These are phyloP conservation scores for Sporothrix schenckii DNA, from an alignment of 2,329 filamentous ascomycete genomes.

Conservation along the genomic window DNA sequence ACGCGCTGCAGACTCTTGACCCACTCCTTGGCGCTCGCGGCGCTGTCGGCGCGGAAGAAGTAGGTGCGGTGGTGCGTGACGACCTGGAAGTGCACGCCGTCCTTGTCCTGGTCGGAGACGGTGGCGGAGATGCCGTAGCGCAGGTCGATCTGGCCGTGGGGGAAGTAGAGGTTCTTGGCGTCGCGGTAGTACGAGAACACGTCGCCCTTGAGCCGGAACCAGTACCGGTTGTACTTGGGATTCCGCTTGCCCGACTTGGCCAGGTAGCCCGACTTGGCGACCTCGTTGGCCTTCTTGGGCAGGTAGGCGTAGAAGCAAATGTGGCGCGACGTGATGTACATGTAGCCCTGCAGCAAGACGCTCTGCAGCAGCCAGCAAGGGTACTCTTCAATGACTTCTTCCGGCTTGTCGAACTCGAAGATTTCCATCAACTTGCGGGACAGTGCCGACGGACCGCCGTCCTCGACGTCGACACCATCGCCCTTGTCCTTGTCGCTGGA, in stretches of 20 bases:
- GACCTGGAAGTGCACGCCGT: conserved; percentile 75
- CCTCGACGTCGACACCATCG: conserved; percentile 39
- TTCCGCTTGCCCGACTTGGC: conserved; percentile 87
- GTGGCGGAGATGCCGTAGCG: conserved; percentile 88
- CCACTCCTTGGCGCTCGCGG: conserved; percentile 90
- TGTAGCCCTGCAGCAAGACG: conserved; percentile 87
- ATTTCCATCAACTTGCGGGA: conserved; percentile 77
- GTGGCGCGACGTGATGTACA: conserved; percentile 92
- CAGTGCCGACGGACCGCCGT: conserved; percentile 59
- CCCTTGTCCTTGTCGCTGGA: conserved; percentile 45
- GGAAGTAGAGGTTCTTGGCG: conserved; percentile 85
- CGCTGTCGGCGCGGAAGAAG: conserved; percentile 85
- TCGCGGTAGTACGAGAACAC: conserved; percentile 88
- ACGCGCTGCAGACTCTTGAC: conserved; percentile 91
- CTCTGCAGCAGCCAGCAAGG: conserved; percentile 92
- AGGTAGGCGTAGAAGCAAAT: conserved; percentile 97
- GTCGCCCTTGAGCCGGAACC: conserved; percentile 91
- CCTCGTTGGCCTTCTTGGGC: conserved; percentile 82
- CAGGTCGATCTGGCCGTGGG: conserved; percentile 86
- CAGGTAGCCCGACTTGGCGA: conserved; percentile 84
- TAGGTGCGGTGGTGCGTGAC: conserved; percentile 82
- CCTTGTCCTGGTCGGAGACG: conserved; percentile 66
- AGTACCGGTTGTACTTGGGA: conserved; percentile 84
- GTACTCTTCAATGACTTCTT: conserved; percentile 89
- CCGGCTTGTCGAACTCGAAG: conserved; percentile 77